Evolutionary conservation across 106 monocot species (phyloP).

Genomic region (Ottelia alismoides): DNA sequence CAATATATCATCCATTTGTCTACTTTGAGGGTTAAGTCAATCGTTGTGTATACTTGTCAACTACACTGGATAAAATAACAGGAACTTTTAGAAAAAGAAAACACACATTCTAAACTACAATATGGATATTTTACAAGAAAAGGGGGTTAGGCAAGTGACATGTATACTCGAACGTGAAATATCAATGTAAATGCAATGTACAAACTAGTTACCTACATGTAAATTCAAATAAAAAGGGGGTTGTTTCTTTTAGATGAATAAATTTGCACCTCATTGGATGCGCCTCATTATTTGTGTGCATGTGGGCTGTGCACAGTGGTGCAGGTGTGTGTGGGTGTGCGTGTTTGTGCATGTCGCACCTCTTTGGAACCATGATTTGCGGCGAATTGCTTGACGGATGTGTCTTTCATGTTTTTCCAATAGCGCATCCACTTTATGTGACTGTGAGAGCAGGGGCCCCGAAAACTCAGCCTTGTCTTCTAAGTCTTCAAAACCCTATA

Average conservation of each 20-base stretch:
- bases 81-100: not conserved
- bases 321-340: too few species aligned
- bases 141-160: too few species aligned
- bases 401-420: conserved; percentile 45
- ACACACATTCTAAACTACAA: not conserved
- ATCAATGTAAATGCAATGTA: too few species aligned
- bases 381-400: conserved; percentile 34
- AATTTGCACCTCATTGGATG: too few species aligned
- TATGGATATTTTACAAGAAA: not conserved
- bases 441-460: conserved; percentile 40
- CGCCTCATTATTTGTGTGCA: too few species aligned
- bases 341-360: too few species aligned
- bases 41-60: not conserved
- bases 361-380: conserved; percentile 37
- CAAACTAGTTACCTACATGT: too few species aligned
- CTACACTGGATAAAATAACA: too few species aligned
- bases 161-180: too few species aligned
- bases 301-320: too few species aligned
- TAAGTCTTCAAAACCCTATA: conserved; percentile 21
- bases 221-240: too few species aligned
- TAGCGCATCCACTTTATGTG: conserved; percentile 47
- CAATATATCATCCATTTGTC: not conserved
- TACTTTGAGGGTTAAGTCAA: not conserved
- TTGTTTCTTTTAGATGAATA: too few species aligned
- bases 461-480: conserved; percentile 45